Evolutionary conservation across 2,329 filamentous ascomycete species (phyloP), one percentile per base, ranked within the genome.

Genomic region (Daldinia sp.): DNA sequence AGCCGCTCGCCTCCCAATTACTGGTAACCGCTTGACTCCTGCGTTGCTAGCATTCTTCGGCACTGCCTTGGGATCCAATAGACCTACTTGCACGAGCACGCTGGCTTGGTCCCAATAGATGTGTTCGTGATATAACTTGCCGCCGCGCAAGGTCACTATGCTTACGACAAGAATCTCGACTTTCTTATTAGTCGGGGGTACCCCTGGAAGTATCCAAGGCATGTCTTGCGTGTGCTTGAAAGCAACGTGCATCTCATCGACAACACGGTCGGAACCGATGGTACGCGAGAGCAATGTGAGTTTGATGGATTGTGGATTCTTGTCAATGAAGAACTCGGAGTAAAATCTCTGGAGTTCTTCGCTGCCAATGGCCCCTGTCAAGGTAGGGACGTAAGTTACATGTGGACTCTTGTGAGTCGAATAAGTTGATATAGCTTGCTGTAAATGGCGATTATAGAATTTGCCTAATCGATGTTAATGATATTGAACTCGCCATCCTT

Each of bases 41-140:
- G 73, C 68, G 9, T 79, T 77, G 20, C 74, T 77, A 0, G 78
- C 78, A 28, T 73, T 72, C 10, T 80, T 73, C 0, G 82, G 80
- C 0, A 84, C 56, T 0, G 81, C 13, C 0, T 77, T 77, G 0
- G 80, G 81, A 42, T 84, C 81, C 37, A 92, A 72, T 39, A 91
- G 74, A 0, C 88, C 90, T 5, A 87, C 75, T 73, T 92, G 90
- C 4, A 84, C 79, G n/a, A 92, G 78, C 7, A 87, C 87, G 0
- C 87, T 90, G 0, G 84, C 88, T 74, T 92, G 89, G 63, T 92
- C 90, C 90, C 90, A 92, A 9, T 85, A 83, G 12, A 92, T 89
- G 68, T 91, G 89, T 73, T 92, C 90, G 63, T 91, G 88, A 65
- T 87, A 89, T 0, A 92, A 77, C 1, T 87, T 82, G 60, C 90